Percentiles rank a stretch among this genome's conserved stretches.
Evolutionary conservation across 495 filamentous ascomycete genomes (phyloP).

Genomic region (Tuber umbilicatum): DNA sequence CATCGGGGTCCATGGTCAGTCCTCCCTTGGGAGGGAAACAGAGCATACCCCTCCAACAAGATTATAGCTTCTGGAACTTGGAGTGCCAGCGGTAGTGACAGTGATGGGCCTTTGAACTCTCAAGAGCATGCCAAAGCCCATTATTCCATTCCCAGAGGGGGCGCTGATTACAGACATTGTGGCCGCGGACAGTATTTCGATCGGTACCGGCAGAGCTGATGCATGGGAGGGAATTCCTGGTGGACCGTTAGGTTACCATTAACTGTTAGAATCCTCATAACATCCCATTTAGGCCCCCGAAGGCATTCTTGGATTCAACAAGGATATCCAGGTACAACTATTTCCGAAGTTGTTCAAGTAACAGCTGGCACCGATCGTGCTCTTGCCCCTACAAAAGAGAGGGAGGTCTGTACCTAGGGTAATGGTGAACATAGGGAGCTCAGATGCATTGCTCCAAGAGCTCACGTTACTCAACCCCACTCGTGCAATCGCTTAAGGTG

Average conservation of each 20-base stretch:
- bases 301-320: too few species aligned
- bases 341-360: conserved; percentile 49
- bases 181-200: conserved; percentile 58
- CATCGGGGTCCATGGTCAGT: conserved; percentile 68
- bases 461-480: conserved; percentile 55
- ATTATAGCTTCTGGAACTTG: conserved; percentile 45
- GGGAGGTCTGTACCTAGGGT: conserved; percentile 64
- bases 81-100: conserved; percentile 51
- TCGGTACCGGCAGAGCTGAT: conserved; percentile 60
- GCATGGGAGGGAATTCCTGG: conserved; percentile 67
- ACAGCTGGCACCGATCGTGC: conserved; percentile 62
- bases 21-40: conserved; percentile 60
- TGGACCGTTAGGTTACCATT: conserved; percentile 42
- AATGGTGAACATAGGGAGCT: conserved; percentile 67
- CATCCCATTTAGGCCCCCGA: too few species aligned
- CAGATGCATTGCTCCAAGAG: conserved; percentile 55
- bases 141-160: conserved; percentile 50
- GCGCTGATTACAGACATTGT: conserved; percentile 54
- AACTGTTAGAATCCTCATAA: too few species aligned
- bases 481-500: conserved; percentile 45
- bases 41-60: conserved; percentile 49
- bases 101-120: conserved; percentile 53
- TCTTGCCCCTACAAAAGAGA: conserved; percentile 59
- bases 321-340: too few species aligned
- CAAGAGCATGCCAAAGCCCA: conserved; percentile 52